Evolutionary conservation across 768 basidiomycete genomes (phyloP).

Genomic region (Phylloporus scabripes): DNA sequence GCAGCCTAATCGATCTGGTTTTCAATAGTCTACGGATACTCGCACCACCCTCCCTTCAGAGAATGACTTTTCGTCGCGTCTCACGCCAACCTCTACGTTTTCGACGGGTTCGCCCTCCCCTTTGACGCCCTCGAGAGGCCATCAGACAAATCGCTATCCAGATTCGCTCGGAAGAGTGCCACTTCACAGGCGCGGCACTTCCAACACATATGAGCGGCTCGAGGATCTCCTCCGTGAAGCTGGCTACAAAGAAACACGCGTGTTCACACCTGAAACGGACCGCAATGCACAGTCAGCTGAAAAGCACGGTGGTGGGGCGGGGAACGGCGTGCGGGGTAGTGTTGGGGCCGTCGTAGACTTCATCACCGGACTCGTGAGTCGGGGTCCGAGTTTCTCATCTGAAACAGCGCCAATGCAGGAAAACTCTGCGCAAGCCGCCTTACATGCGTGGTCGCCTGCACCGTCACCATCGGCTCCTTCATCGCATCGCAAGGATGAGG

Average conservation of each 20-base stretch:
- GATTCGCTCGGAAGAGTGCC: slow-evolving; percentile 61
- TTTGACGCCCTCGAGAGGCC: slow-evolving; percentile 38
- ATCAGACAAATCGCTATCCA: slow-evolving; percentile 47
- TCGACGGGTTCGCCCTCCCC: slow-evolving; percentile 25
- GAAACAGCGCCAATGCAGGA: slow-evolving; percentile 14
- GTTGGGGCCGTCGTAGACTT: slow-evolving; percentile 59
- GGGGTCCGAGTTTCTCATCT: slow-evolving; percentile 17
- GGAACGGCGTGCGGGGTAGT: slow-evolving; percentile 39
- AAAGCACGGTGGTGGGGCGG: slow-evolving; percentile 24
- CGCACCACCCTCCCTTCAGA: slow-evolving; percentile 2
- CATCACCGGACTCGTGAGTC: slow-evolving; percentile 52
- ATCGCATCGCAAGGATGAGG: slow-evolving; percentile 6
- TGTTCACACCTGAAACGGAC: slow-evolving; percentile 52
- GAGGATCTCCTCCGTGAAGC: slow-evolving; percentile 84
- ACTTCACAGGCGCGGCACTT: slow-evolving; percentile 72
- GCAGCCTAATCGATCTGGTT: slow-evolving; percentile 11
- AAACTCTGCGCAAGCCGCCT: not conserved
- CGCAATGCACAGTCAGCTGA: slow-evolving; percentile 32
- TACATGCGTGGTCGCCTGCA: slow-evolving; percentile 17
- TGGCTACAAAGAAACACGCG: slow-evolving; percentile 88
- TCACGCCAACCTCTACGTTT: slow-evolving; percentile 6
- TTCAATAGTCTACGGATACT: slow-evolving; percentile 10
- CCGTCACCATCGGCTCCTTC: slow-evolving; percentile 24
- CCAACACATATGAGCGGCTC: slow-evolving; percentile 74
- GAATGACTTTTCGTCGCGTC: slow-evolving; percentile 8